Base-by-base conservation (phyloP, 2,329 filamentous ascomycete genomes). In the Cephalotrichum gorgonifer region DNA sequence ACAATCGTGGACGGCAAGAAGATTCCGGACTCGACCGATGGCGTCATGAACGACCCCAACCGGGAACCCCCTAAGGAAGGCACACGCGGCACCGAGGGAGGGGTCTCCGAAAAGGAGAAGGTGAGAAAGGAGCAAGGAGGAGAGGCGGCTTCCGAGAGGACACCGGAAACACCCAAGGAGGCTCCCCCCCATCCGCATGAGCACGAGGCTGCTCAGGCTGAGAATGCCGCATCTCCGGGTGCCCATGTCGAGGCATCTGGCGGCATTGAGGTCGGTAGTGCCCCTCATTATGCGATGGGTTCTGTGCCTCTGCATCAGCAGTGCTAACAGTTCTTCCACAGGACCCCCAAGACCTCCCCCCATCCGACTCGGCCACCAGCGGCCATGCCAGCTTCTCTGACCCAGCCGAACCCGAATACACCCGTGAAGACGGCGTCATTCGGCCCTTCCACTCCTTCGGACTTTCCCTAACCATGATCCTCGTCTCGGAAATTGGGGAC, bases 401-500 rank as follows among this genome's bases (percentile, higher is more conserved):
- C 35, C n/a, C 35, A 3, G 20, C 35, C n/a, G 15, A 17, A 2
- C 35, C 35, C 35, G 15, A 39, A 17, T 55, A 68, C 49, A 51
- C 52, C 17, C 52, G 53, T 17, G 49, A 41, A 17, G 45, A 44
- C 17, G 80, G 83, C 51, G 71, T 90, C 38, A 88, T 90, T 52
- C 85, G 83, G 54, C 87, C 88, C 17, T 73, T 83, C 59, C 91
- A 98, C 65, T 97, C 93, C 4, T 94, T 93, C 60, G 62, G 95
- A 12, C 81, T 97, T 28, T 95, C 93, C 15, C 81, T 96, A 52
- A 91, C 90, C 51, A 98, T 97, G 93, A 98, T 98, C 59, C 73
- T 97, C 54, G 85, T 97, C 58, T 96, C 91, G 43, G 93, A 98
- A 65, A 82, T 98, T 58, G 93, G 93, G 54, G 93, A 98, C 78